Evolutionary conservation across 106 monocot genomes (phyloP), one percentile per base, ranked within the genome.

Genomic region (Phalaenopsis aphrodite): DNA sequence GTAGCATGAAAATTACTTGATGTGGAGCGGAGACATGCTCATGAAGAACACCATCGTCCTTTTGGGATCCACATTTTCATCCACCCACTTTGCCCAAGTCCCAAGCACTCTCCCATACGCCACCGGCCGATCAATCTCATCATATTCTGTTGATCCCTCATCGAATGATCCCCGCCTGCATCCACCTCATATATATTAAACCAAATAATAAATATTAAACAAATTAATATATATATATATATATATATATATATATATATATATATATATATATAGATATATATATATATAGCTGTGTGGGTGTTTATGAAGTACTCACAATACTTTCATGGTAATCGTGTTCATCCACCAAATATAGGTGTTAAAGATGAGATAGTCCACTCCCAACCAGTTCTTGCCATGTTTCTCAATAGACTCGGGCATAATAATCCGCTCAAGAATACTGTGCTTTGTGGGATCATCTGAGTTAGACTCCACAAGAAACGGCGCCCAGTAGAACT

Each of bases 321-420:
- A 77, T 79, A 92, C 82, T 87, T 95, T 92, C 83, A 95, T 92
- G 14, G 84, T 78, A 77, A 83, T 68, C 7, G 88, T 89, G 84
- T 90, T 95, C 81, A 92, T 82, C 95, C 95, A 95, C 95, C 95
- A 95, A 69, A 95, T 90, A 80, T 95, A 95, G 23, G 92, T 95
- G 82, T 95, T 95, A 83, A 95, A 95, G 81, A 95, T 38, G 67
- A 95, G 84, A 71, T 87, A 92, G 81, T 95, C 95, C 9, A 89
- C 90, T 1, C 81, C 86, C 67, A 86, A 79, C 95, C 95, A 95
- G 75, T 92, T 65, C 23, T 47, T 46, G 0, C 84, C 92, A 56
- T 95, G 92, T 84, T 86, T 87, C 8, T 49, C 52, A 39, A 92
- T 92, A 1, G 92, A 90, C 55, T 87, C 84, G 10, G 90, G 84